phyloP scores from a whole-genome alignment of 2,329 filamentous ascomycete genomes.

The Xylariales sp. region DNA sequence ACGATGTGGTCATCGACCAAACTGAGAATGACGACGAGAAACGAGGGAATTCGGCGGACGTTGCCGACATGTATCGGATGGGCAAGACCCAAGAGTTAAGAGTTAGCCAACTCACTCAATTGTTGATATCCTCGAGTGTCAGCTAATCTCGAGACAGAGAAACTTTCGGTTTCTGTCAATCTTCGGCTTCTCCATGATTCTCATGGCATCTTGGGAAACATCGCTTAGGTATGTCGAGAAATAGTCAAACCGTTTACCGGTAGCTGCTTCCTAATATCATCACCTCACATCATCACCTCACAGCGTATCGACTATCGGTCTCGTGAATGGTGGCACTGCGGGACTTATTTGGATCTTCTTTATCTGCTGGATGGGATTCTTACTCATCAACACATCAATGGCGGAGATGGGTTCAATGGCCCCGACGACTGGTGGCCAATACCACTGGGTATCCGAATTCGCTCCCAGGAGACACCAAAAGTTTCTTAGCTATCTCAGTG shows the following conservation, averaged over 20 bases:
- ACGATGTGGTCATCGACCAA: no score
- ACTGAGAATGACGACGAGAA: no score
- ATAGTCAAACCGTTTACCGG: no score
- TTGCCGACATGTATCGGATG: slow-evolving; percentile 3
- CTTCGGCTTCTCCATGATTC: slow-evolving; percentile 16
- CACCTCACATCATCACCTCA: background rate
- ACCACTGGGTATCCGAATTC: slow-evolving; percentile 53
- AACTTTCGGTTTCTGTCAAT: slow-evolving; percentile 16
- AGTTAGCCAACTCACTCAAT: background rate
- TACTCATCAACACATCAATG: slow-evolving; percentile 31
- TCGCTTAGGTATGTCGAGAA: slow-evolving; percentile 31
- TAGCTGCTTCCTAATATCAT: no score
- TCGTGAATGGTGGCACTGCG: slow-evolving; percentile 47
- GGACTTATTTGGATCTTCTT: slow-evolving; percentile 50
- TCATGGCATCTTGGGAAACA: slow-evolving; percentile 41
- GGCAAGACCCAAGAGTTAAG: slow-evolving; percentile 3
- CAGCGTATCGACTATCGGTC: slow-evolving; percentile 28
- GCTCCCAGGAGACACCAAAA: slow-evolving; percentile 40
- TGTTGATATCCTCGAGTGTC: background rate
- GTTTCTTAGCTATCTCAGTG: slow-evolving; percentile 47
- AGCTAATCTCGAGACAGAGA: slow-evolving; percentile 8
- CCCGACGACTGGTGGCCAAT: slow-evolving; percentile 18
- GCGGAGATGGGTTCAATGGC: slow-evolving; percentile 17
- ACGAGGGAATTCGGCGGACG: background rate
- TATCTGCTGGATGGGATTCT: slow-evolving; percentile 40